Evolutionary conservation across 768 basidiomycete genomes (phyloP).

Genomic region (Collybia sp.): DNA sequence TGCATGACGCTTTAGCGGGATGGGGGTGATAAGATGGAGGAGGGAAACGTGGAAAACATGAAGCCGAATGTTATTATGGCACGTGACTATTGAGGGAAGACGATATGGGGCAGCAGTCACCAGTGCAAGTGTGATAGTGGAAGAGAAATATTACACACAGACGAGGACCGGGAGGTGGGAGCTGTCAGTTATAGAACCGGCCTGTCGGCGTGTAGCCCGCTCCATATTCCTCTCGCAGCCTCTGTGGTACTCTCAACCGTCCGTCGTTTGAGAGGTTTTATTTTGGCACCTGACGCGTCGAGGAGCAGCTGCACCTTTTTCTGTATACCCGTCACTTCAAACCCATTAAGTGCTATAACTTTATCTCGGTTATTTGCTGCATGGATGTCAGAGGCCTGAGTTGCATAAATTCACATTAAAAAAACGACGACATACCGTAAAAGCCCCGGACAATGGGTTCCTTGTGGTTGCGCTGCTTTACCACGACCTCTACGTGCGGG

Average conservation of each 20-base stretch:
- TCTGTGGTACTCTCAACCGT: conserved; percentile 77
- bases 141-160: conserved; percentile 1
- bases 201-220: conserved; percentile 77
- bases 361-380: conserved; percentile 86
- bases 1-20: not conserved
- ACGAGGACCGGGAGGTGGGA: conserved; percentile 8
- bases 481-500: conserved; percentile 83
- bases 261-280: conserved; percentile 72
- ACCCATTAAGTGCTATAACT: conserved; percentile 74
- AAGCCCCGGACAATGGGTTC: conserved; percentile 83
- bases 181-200: conserved; percentile 39
- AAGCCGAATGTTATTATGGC: conserved; percentile 9
- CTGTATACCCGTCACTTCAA: conserved; percentile 69
- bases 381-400: not conserved
- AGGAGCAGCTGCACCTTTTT: conserved; percentile 80
- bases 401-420: no score
- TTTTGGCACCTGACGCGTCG: conserved; percentile 84
- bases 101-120: conserved; percentile 3
- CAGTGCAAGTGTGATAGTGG: not conserved
- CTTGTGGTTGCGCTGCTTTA: conserved; percentile 66
- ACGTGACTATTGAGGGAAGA: conserved; percentile 23
- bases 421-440: conserved; percentile 51
- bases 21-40: conserved; percentile 17
- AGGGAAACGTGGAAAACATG: conserved; percentile 2
- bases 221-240: conserved; percentile 86